These are phyloP conservation scores for Filobasidium wieringae DNA, from an alignment of 768 basidiomycete species.

Conservation along the genomic window DNA sequence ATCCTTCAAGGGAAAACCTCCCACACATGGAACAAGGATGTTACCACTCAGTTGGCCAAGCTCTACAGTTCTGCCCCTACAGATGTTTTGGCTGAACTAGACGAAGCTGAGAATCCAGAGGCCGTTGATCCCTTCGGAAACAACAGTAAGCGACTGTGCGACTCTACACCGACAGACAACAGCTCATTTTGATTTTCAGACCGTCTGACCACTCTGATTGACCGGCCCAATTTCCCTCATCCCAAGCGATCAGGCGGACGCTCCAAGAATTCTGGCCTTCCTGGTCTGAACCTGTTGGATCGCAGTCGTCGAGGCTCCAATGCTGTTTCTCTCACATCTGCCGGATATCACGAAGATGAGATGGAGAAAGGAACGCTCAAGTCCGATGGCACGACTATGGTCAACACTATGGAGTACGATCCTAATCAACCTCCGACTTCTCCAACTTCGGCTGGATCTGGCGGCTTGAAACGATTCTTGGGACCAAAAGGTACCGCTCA, in stretches of 20 bases:
- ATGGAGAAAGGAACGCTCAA: background rate
- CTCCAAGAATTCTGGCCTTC: slow-evolving; percentile 5
- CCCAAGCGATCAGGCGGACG: background rate
- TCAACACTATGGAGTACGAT: background rate
- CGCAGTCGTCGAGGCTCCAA: background rate
- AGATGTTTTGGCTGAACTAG: slow-evolving; percentile 28
- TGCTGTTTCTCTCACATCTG: background rate
- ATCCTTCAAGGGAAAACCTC: slow-evolving; percentile 25
- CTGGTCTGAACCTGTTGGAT: slow-evolving; percentile 1
- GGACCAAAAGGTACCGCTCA: background rate
- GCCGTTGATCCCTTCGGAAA: background rate
- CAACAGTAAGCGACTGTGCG: background rate
- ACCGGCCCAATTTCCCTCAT: background rate
- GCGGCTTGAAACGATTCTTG: slow-evolving; percentile 15
- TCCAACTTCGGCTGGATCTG: slow-evolving; percentile 8
- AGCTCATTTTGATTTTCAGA: background rate
- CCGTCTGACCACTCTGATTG: slow-evolving; percentile 1
- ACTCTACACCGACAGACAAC: background rate
- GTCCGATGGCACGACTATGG: background rate
- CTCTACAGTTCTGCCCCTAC: slow-evolving; percentile 21
- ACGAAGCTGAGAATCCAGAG: slow-evolving; percentile 21
- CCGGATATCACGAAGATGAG: background rate
- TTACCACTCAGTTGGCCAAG: slow-evolving; percentile 19
- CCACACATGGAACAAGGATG: slow-evolving; percentile 19
- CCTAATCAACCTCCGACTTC: background rate